Evolutionary conservation across 2,329 filamentous ascomycete species (phyloP), one percentile per base, ranked within the genome.

Genomic region (Zymoseptoria pseudotritici): DNA sequence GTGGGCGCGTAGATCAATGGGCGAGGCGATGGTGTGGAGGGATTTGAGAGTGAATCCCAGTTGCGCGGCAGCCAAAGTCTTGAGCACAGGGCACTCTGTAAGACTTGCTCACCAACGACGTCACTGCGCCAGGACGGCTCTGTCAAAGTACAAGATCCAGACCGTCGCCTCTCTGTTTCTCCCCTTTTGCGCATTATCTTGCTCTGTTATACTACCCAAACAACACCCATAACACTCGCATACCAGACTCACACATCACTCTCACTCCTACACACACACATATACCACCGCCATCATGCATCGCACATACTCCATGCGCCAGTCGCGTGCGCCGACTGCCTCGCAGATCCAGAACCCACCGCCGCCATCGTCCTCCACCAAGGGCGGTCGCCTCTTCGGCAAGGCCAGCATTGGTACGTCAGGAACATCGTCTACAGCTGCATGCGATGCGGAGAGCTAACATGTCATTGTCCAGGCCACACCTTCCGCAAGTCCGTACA

Each of bases 251-350:
- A 10, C n/a, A 53, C 56, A 58, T 51, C 36, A 46, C 36, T 46
- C 22, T 46, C 22, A 26, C 46, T 21, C 3, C 54, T 13, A 51
- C 24, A 55, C 42, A 46, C 36, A 26, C 58, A 31, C 49, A 49
- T 24, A 22, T 20, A 52, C 42, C 36, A 50, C 50, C 36, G 66
- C 69, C 66, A 73, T 53, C 61, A 99, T 99, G 93, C 94, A 99
- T 85, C 91, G 93, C 77, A 97, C 94, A 67, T 99, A 97, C 77
- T 96, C 91, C 71, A 96, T 97, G 94, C 92, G 94, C 87, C 89
- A 95, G 79, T 88, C 90, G 78, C 88, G 94, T 83, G 91, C 91
- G 77, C 94, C 94, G 54, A 99, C 94, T 67, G 94, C 94, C 73
- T 95, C 91, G 73, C 86, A 90, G 75, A 82, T 89, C 63, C 83